Conservation (phyloP, 1,139 yeast genomes). For the Suhomyces bolitotheri region DNA sequence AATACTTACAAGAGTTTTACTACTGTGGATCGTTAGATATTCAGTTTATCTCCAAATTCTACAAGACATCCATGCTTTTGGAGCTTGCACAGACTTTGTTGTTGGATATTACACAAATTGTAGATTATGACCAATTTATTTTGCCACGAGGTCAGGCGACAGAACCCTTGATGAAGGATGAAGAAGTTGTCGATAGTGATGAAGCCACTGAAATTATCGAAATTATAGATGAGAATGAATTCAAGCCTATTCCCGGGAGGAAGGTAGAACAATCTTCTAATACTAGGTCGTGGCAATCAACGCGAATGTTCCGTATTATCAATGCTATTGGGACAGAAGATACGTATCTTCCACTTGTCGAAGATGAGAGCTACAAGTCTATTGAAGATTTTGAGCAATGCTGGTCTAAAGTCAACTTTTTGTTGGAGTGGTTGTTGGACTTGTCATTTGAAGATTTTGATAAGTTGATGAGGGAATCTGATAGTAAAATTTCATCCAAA, state of each 20-base stretch:
- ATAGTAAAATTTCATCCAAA: background rate
- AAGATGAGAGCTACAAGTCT: conserved; percentile 22
- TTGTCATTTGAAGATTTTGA: conserved; percentile 12
- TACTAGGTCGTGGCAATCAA: conserved; percentile 12
- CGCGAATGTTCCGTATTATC: conserved; percentile 9
- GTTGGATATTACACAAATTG: conserved; percentile 16
- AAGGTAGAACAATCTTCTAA: background rate
- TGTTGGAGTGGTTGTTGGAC: conserved; percentile 24
- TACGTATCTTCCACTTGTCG: conserved; percentile 20
- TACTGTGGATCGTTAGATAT: conserved; percentile 1
- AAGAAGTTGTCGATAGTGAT: conserved; percentile 5
- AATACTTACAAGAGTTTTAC: conserved; percentile 16
- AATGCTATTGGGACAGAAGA: conserved; percentile 16
- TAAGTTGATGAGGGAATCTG: background rate
- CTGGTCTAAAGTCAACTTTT: conserved; percentile 27
- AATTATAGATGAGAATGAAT: conserved; percentile 2
- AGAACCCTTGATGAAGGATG: background rate
- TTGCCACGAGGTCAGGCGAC: background rate
- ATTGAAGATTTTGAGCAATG: conserved; percentile 21
- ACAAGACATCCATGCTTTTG: conserved; percentile 14
- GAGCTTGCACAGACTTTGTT: conserved; percentile 16
- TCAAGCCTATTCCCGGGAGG: background rate
- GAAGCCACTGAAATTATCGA: conserved; percentile 5
- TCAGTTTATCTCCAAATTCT: conserved; percentile 10
- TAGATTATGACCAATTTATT: conserved; percentile 11